Evolutionary conservation across 345 rosid genomes (phyloP).

Genomic region (Eucalyptus regnans): DNA sequence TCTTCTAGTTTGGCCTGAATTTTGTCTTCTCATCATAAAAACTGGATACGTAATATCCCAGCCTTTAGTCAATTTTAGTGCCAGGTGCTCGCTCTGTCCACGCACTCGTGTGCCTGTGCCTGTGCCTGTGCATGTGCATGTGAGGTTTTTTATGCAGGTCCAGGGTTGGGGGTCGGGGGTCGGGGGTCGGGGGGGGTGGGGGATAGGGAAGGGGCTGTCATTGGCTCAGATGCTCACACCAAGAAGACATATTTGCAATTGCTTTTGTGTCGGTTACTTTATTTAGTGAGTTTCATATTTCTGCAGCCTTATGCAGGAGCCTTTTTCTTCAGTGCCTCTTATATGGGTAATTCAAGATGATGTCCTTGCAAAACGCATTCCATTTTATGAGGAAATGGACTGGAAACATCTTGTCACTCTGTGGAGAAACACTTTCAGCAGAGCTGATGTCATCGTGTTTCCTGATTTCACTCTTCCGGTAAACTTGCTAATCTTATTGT

Average conservation of each 20-base stretch:
- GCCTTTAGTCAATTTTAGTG: not conserved
- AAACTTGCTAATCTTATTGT: not conserved
- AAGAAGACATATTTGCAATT: not conserved
- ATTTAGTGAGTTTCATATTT: conserved; percentile 46
- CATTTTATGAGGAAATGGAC: conserved; percentile 53
- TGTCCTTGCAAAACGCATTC: conserved; percentile 66
- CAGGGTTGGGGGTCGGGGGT: not conserved
- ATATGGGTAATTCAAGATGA: conserved; percentile 95
- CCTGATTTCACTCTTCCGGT: conserved; percentile 85
- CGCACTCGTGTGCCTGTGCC: not conserved
- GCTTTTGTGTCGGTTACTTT: conserved; percentile 16
- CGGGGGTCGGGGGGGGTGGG: not conserved
- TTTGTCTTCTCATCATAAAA: not conserved
- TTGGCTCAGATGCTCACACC: not conserved
- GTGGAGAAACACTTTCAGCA: conserved; percentile 71
- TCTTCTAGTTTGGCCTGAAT: not conserved
- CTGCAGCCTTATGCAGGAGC: conserved; percentile 99
- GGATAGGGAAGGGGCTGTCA: not conserved
- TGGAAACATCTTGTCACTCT: conserved; percentile 44
- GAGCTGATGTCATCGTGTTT: conserved; percentile 73
- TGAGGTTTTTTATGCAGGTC: not conserved
- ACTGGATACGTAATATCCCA: not conserved
- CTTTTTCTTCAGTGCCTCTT: conserved; percentile 79
- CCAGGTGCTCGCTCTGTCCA: not conserved
- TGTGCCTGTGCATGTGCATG: not conserved